Evolutionary conservation across 139 green algal genomes (phyloP), one percentile per base, ranked within the genome.

Genomic region (Tetradesmus lagerheimii): DNA sequence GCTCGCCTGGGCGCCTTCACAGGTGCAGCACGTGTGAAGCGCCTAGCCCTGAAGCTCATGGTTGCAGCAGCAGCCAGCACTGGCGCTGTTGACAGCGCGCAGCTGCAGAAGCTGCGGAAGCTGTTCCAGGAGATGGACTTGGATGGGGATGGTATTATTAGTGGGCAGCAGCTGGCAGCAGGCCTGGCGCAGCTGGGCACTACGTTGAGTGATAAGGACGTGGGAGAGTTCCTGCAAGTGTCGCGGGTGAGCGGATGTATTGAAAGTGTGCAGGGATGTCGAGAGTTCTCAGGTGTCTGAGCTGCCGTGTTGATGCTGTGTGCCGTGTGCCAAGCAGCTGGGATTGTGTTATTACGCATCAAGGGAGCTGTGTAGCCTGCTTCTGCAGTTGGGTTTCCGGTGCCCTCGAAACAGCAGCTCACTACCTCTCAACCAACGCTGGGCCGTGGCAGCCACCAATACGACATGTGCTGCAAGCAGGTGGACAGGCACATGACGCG

Each of bases 31-130:
- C 84, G 83, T 3, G 82, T 94, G 71, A 92, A 92, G 80, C 88
- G 92, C 16, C 90, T 94, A 31, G 87, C 87, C 4, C 90, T 94
- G 3, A 90, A 92, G 83, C 64, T 94, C 35, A 80, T 93, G 50
- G 91, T 90, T 27, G 83, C 83, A 43, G 83, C 83, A 29, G 83
- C 83, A 64, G 27, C 67, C 6, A 39, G 57, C 67, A 67, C 75
- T 35, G 85, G 35, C 76, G 83, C 74, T 80, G 75, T 35, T 16
- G 83, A 90, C 57, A 90, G 43, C 64, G 15, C 20, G 37, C 85
- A 92, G 37, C 85, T 92, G 76, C 53, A 34, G 23, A 87, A 38
- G 85, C 64, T 92, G 27, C 90, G 76, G 80, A 71, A 71, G 23
- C 38, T 92, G 64, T 92, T 92, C n/a, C 34, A 64, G 15, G 80